Conservation (phyloP, 148 eudicot species). For the Fagopyrum esculentum region DNA sequence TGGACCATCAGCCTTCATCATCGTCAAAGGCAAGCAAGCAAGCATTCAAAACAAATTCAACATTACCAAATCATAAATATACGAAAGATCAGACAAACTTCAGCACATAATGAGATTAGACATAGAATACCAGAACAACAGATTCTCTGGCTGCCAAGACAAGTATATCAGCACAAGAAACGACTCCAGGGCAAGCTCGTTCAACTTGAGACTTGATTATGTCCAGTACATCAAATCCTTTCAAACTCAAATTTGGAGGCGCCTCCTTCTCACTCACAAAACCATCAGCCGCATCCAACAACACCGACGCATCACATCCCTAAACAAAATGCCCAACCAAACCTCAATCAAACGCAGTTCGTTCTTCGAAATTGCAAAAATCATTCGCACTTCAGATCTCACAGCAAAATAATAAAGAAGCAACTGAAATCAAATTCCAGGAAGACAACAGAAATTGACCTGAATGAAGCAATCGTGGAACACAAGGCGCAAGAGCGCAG, state of each 20-base stretch:
- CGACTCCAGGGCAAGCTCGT: slow-evolving; percentile 49
- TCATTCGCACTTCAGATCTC: not conserved
- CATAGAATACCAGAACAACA: slow-evolving; percentile 35
- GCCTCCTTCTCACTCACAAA: slow-evolving; percentile 44
- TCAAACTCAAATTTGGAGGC: slow-evolving; percentile 46
- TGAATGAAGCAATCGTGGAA: slow-evolving; percentile 62
- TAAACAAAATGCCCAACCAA: slow-evolving; percentile 5
- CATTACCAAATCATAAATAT: not conserved
- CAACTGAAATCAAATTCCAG: not conserved
- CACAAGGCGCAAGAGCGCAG: slow-evolving; percentile 46
- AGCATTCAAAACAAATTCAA: not conserved
- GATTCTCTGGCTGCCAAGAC: slow-evolving; percentile 58
- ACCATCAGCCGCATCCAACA: slow-evolving; percentile 36
- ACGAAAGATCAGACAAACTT: not conserved
- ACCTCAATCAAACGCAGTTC: not conserved
- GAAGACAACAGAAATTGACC: slow-evolving; percentile 20
- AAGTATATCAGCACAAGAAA: slow-evolving; percentile 64
- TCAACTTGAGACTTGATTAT: slow-evolving; percentile 44
- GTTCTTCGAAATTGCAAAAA: not conserved
- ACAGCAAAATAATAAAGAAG: not conserved
- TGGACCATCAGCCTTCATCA: slow-evolving; percentile 52
- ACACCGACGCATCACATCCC: slow-evolving; percentile 62
- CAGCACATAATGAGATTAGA: not conserved
- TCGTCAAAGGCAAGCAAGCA: not conserved
- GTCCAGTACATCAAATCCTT: slow-evolving; percentile 45